Base-by-base conservation (phyloP, 2,329 filamentous ascomycete genomes). In the Aspergillus japonicus region DNA sequence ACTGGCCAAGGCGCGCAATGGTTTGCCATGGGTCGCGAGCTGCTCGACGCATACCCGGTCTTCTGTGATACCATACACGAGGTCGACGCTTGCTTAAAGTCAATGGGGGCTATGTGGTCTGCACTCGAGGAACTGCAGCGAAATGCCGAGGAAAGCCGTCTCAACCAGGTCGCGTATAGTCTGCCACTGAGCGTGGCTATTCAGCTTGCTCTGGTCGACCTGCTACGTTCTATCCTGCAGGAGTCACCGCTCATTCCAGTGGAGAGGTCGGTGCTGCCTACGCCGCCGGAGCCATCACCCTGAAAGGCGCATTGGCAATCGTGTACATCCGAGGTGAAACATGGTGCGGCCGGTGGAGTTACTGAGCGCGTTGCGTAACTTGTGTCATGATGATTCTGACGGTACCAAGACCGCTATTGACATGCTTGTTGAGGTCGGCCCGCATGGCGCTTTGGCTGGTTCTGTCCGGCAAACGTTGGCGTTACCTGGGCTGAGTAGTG, bases 191-290 rank as follows among this genome's bases (percentile, higher is more conserved):
- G 75, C 61, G 81, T 79, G 0, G 79, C 81, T 0, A 63, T 85
- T 0, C 83, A 85, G 64, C 65, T 85, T 3, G 78, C 76, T 0
- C 62, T 84, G 3, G 73, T 77, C 0, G 73, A 79, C 11, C 67
- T 84, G 2, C 67, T 85, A 2, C 54, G 73, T 24, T 77, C 16
- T 56, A 57, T 10, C 80, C 80, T 0, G 51, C 63, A 0, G 72
- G 71, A 3, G 79, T 81, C 0, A 68, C 76, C 1, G 81, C 81
- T 0, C 82, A 83, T 62, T 82, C 79, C 0, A 77, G 73, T 53
- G 82, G 82, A 14, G 82, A 84, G 59, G 81, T 83, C 31, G 79
- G 68, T 3, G 81, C 81, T 3, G 81, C 81, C 0, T 83, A 79
- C 58, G 78, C 81, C 1, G 69, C 78, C 3, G 76, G 73, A 1